phyloP scores from a whole-genome alignment of 1,284 basidiomycete genomes.

The Cryptococcus deneoformans region DNA sequence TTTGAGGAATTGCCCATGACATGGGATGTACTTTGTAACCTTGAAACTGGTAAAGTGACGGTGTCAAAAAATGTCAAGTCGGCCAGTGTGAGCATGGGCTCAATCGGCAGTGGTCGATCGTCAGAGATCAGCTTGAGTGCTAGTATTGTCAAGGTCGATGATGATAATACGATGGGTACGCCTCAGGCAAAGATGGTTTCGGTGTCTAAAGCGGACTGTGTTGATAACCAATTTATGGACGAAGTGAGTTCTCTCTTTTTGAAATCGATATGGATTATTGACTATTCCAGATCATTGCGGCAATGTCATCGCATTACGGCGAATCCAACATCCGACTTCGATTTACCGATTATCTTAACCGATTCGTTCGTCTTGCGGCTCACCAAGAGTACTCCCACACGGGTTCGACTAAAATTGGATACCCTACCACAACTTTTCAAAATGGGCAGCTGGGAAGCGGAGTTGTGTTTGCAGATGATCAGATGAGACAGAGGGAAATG shows the following conservation, averaged over 20 bases:
- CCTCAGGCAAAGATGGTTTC: constrained; percentile 22
- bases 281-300: constrained; percentile 59
- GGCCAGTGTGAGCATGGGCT: constrained; percentile 9
- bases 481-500: constrained; percentile 60
- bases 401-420: constrained; percentile 65
- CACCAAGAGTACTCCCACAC: constrained; percentile 72
- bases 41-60: constrained; percentile 78
- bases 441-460: constrained; percentile 62
- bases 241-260: constrained; percentile 59
- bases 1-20: constrained; percentile 74
- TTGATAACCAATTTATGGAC: constrained; percentile 85
- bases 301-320: constrained; percentile 71
- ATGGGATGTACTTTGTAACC: constrained; percentile 92
- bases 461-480: constrained; percentile 65
- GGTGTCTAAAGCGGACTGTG: constrained; percentile 59
- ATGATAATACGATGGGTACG: constrained; percentile 8
- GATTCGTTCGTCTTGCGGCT: constrained; percentile 72
- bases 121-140: constrained; percentile 26
- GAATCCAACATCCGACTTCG: constrained; percentile 73
- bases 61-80: constrained; percentile 61
- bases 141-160: constrained; percentile 24
- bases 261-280: neutral
- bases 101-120: constrained; percentile 17
- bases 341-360: constrained; percentile 69
- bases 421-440: constrained; percentile 46